A percentile compares a stretch with the other conserved stretches of the same genome.
These are phyloP conservation scores for Candida lessepsii DNA, from an alignment of 805 yeast genomes.

Conservation along the genomic window DNA sequence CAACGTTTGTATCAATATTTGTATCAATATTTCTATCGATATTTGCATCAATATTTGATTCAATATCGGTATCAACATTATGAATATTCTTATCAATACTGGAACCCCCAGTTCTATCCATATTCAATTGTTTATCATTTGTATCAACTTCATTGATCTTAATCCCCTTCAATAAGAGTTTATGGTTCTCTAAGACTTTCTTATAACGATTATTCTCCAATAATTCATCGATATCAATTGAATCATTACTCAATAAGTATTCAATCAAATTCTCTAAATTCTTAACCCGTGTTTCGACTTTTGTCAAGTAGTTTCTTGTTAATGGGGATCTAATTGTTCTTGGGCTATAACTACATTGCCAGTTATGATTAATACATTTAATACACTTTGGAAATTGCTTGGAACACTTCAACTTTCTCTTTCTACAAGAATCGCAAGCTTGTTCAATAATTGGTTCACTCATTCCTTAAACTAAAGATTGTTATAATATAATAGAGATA, in stretches of 20 bases:
- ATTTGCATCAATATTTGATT: not conserved
- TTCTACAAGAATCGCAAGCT: constrained; percentile 82
- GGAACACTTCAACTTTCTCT: constrained; percentile 76
- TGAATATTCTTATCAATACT: not conserved
- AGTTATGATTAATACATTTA: constrained; percentile 67
- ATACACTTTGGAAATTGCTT: constrained; percentile 75
- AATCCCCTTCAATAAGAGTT: constrained; percentile 3
- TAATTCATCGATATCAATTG: constrained; percentile 20
- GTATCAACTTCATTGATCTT: not conserved
- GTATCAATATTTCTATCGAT: not conserved
- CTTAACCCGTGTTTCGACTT: constrained; percentile 55
- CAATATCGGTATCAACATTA: not conserved
- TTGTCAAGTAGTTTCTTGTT: constrained; percentile 76
- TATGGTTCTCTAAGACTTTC: constrained; percentile 12
- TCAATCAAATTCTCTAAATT: constrained; percentile 30
- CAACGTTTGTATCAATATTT: too few relatives aligned
- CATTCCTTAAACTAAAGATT: too few relatives aligned
- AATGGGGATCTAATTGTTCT: constrained; percentile 74
- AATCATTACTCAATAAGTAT: constrained; percentile 29
- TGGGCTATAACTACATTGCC: constrained; percentile 81
- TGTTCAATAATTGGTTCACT: constrained; percentile 41
- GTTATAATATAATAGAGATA: too few relatives aligned
- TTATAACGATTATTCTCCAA: constrained; percentile 16
- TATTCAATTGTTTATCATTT: too few relatives aligned
- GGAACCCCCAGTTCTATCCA: too few relatives aligned